Evolutionary conservation across 345 rosid species (phyloP).

Genomic region (Eucalyptus decipiens): DNA sequence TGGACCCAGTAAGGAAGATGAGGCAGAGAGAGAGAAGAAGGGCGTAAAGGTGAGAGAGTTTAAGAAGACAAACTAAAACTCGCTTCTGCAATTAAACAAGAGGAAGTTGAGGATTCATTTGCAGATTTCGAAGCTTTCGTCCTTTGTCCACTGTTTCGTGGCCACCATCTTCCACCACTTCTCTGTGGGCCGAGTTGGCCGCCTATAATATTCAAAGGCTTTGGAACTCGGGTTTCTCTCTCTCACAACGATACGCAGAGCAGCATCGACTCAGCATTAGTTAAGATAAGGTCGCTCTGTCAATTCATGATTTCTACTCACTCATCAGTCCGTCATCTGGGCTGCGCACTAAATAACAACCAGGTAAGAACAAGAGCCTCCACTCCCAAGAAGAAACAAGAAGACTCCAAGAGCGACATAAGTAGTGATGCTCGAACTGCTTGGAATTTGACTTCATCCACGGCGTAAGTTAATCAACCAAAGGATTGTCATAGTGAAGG

Average conservation of each 20-base stretch:
- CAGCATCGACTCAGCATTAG: neutral
- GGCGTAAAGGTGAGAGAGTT: neutral
- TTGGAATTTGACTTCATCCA: neutral
- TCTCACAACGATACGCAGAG: neutral
- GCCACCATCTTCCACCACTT: neutral
- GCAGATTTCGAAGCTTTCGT: neutral
- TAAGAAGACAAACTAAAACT: neutral
- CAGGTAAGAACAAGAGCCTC: neutral
- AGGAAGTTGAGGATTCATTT: neutral
- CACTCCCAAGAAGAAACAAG: neutral
- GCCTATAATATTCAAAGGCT: neutral
- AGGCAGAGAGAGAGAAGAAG: neutral
- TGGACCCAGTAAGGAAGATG: neutral
- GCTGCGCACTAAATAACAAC: neutral
- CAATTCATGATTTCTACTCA: neutral
- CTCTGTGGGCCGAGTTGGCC: neutral
- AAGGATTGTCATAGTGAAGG: neutral
- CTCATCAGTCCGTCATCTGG: neutral
- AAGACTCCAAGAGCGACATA: neutral
- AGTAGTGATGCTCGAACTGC: neutral
- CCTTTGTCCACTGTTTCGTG: too few species aligned
- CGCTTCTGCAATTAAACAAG: neutral
- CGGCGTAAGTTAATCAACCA: neutral
- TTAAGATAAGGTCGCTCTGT: neutral
- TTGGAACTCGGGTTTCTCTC: neutral